Evolutionary conservation across 2,329 filamentous ascomycete genomes (phyloP), one percentile per base, ranked within the genome.

Genomic region (Trichoderma atroviride): DNA sequence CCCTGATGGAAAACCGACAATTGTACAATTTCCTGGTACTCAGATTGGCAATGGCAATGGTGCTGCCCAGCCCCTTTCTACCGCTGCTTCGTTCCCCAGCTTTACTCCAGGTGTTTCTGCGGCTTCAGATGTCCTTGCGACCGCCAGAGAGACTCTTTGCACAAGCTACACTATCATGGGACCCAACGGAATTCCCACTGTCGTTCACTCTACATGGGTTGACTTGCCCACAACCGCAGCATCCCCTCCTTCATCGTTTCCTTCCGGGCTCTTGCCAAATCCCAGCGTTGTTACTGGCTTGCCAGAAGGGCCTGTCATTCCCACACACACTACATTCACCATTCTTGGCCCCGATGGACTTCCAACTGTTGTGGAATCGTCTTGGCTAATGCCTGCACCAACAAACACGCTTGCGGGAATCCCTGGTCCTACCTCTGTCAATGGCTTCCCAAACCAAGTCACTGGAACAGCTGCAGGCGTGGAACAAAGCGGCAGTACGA

Each of bases 131-230:
- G 35, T 35, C 14, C 55, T 43, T 5, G 35, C 63, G 37, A 69
- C 62, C 2, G 40, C 50, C 27, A 69, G 53, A 43, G 50, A 71
- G 13, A 72, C 71, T 6, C 70, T 69, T 9, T 71, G 70, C 37
- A 74, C 73, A 16, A 73, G 63, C 43, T 73, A 71, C 56, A 80
- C 78, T 16, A 71, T 79, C 55, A 72, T 75, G 50, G 79, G 79
- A 3, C 47, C 75, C n/a, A 73, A 80, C 70, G 79, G 78, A 6
- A 70, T 74, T 47, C 75, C 77, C 13, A 81, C 79, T 11, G 73
- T 79, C 13, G 70, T 81, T 24, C 76, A 80, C 50, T 80, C 79
- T 10, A 78, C 76, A 19, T 75, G 78, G 74, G 73, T 79, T 24
- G 70, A 76, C n/a, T 33, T 35, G 19, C n/a, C 69, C n/a, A 53